Conservation (phyloP, 257 asterid species). For the Fraxinus quadrangulata region DNA sequence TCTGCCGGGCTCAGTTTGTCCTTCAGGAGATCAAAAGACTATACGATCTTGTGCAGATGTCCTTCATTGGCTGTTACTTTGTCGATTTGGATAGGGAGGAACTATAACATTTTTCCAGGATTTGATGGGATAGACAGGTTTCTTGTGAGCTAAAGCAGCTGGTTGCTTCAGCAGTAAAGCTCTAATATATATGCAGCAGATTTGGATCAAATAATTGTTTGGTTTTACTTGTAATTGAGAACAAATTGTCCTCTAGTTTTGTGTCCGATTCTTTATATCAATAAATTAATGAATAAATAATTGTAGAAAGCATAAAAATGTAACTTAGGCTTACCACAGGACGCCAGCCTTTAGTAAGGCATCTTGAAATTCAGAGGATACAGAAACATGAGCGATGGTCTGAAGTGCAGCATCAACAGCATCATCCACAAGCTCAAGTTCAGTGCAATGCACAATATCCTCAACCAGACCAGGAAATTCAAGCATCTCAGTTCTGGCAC, state of each 20-base stretch:
- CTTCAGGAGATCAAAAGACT: not conserved
- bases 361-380: constrained; percentile 77
- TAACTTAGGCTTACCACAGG: constrained; percentile 60
- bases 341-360: constrained; percentile 88
- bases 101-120: not conserved
- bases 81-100: not conserved
- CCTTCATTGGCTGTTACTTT: not conserved
- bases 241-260: not conserved
- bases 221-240: not conserved
- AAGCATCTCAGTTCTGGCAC: constrained; percentile 86
- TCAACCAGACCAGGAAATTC: constrained; percentile 81
- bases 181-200: not conserved
- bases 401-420: constrained; percentile 92
- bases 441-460: constrained; percentile 88
- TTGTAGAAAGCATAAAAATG: constrained; percentile 21
- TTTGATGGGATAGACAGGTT: not conserved
- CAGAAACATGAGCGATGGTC: constrained; percentile 79
- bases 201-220: not conserved
- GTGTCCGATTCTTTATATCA: not conserved
- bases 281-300: not conserved
- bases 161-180: not conserved
- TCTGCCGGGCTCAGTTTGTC: not conserved
- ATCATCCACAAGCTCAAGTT: constrained; percentile 82
- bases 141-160: not conserved
- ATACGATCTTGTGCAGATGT: not conserved